Base-by-base conservation (phyloP, 768 basidiomycete genomes). In the Kwoniella heveanensis region DNA sequence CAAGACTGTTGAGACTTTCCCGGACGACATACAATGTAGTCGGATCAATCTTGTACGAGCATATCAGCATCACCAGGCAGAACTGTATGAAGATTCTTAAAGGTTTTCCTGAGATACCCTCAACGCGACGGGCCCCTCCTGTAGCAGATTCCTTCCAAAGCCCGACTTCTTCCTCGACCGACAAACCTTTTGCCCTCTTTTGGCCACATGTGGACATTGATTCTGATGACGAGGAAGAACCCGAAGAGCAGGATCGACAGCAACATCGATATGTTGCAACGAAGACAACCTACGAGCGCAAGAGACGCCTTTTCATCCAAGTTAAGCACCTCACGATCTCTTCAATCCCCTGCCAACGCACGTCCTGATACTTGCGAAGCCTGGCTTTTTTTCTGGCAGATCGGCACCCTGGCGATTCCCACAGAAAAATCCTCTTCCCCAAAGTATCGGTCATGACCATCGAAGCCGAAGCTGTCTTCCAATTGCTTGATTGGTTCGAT, bases 21-120 rank as follows among this genome's bases (percentile, higher is more conserved):
- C 7, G 24, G 22, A 19, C 22, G 10, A 29, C 46, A 12, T 61
- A 61, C 21, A 8, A 46, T 2, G 25, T 47, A 7, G 51, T 36
- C 2, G 36, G 6, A 7, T 52, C 22, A 3, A 24, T 39, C 51
- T 10, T 54, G 17, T 61, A 61, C 48, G 37, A 54, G 21, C 17
- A 12, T 3, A 47, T 53, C 32, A 54, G 25, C 4, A 54, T 61
- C 51, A 53, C 60, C 21, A 46, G 22, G 19, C 37, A 61, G 25
- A 61, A 61, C 25, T 25, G 47, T n/a, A 9, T 24, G 1, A 61
- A 21, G 32, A 2, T 59, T 13, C 46, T 59, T 32, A 22, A 36
- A 30, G 58, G 58, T 21, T 2, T 51, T 13, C 8, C 58, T 25
- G 30, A 19, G 10, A 52, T 22, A 22, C 26, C 58, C 32, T 24